Conservation (phyloP, 441 rosid genomes). For the Pelargonium cotyledonis region DNA sequence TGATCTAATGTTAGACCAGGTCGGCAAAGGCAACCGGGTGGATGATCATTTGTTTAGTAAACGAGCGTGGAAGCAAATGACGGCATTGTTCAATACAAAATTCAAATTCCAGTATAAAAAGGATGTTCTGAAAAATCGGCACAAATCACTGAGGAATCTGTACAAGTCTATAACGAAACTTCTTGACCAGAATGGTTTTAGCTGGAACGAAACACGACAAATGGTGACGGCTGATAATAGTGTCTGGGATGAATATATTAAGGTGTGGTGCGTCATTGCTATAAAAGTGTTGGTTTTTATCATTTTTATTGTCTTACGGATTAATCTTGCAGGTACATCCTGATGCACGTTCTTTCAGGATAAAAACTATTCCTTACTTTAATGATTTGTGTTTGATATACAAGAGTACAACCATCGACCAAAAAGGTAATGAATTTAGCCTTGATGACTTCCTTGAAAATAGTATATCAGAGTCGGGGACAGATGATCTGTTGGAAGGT, state of each 20-base stretch:
- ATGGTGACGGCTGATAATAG: constrained; percentile 60
- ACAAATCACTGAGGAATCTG: constrained; percentile 57
- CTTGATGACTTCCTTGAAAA: constrained; percentile 9
- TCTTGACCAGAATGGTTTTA: constrained; percentile 49
- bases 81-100: constrained; percentile 47
- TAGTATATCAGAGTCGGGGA: constrained; percentile 3
- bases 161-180: constrained; percentile 54
- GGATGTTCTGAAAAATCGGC: constrained; percentile 67
- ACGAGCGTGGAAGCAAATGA: constrained; percentile 82
- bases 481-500: constrained; percentile 13
- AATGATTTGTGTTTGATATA: constrained; percentile 58
- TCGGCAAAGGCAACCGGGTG: constrained; percentile 52
- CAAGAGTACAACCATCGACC: constrained; percentile 38
- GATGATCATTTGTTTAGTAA: constrained; percentile 73
- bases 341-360: constrained; percentile 54
- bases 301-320: constrained; percentile 13
- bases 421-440: constrained; percentile 36
- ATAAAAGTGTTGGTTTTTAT: neutral
- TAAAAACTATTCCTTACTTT: constrained; percentile 62
- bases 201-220: constrained; percentile 58
- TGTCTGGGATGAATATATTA: constrained; percentile 66
- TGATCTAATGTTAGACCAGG: constrained; percentile 61
- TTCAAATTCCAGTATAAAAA: constrained; percentile 59
- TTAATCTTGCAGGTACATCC: constrained; percentile 44
- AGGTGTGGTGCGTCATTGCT: constrained; percentile 38